Evolutionary conservation across 129 eudicot species (phyloP).

Genomic region (Erigeron canadensis): DNA sequence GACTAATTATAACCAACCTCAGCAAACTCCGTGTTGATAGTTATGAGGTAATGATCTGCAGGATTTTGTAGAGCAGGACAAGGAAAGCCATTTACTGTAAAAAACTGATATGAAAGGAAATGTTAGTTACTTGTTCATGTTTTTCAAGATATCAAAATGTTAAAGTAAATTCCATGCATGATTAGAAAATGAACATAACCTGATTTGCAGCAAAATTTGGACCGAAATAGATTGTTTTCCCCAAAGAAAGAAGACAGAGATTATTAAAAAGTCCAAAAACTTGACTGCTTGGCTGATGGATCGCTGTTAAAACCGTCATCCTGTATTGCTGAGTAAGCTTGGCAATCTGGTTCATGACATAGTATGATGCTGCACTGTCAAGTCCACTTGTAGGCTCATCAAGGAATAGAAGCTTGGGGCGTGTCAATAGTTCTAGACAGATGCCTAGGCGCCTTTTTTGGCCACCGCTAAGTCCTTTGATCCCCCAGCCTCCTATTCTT

Average conservation of each 20-base stretch:
- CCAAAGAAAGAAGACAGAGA: constrained; percentile 58
- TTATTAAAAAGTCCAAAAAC: constrained; percentile 52
- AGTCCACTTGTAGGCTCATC: constrained; percentile 88
- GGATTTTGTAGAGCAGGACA: constrained; percentile 57
- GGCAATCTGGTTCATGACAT: constrained; percentile 60
- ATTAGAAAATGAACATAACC: constrained; percentile 30
- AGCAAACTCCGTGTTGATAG: constrained; percentile 66
- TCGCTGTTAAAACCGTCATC: constrained; percentile 65
- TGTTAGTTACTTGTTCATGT: not conserved
- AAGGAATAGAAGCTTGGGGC: constrained; percentile 59
- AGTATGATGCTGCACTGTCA: constrained; percentile 64
- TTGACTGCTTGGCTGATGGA: constrained; percentile 68
- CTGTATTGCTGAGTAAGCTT: constrained; percentile 46
- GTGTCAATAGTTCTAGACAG: constrained; percentile 56
- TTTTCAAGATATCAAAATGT: not conserved
- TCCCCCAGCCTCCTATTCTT: constrained; percentile 69
- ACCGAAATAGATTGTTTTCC: constrained; percentile 57
- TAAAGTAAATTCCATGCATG: not conserved
- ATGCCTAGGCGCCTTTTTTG: constrained; percentile 68
- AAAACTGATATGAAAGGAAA: constrained; percentile 42
- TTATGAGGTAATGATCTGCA: constrained; percentile 62
- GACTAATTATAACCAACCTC: constrained; percentile 35
- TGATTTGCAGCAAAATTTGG: constrained; percentile 49
- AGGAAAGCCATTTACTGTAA: constrained; percentile 56
- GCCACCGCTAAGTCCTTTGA: constrained; percentile 69